phyloP scores from a whole-genome alignment of 768 basidiomycete genomes.

The Podaxis carcinomalis region DNA sequence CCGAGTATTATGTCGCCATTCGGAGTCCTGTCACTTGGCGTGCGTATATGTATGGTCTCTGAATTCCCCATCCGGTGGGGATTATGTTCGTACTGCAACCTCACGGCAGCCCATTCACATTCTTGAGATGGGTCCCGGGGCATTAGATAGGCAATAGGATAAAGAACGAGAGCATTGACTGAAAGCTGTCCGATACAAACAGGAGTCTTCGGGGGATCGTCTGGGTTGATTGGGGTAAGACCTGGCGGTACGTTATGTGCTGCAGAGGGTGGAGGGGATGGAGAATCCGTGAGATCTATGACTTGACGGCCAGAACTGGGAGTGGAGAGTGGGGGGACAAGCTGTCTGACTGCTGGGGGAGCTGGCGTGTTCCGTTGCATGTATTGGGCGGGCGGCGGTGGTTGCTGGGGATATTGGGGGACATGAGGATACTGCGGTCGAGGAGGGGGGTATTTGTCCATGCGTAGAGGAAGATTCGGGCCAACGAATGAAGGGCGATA shows the following conservation, averaged over 20 bases:
- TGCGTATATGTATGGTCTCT: slow-evolving; percentile 78
- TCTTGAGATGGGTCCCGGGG: slow-evolving; percentile 40
- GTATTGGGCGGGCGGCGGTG: slow-evolving; percentile 19
- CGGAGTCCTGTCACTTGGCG: slow-evolving; percentile 47
- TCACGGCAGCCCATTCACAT: slow-evolving; percentile 64
- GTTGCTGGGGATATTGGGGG: slow-evolving; percentile 17
- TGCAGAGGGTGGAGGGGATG: slow-evolving; percentile 43
- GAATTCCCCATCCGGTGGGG: slow-evolving; percentile 45
- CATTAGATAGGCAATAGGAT: slow-evolving; percentile 67
- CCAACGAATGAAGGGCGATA: slow-evolving; percentile 53
- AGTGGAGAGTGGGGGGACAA: slow-evolving; percentile 11
- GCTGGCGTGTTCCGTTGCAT: slow-evolving; percentile 21
- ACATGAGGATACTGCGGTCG: slow-evolving; percentile 18
- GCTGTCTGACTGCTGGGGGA: slow-evolving; percentile 17
- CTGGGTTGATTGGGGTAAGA: slow-evolving; percentile 39
- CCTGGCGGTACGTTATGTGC: slow-evolving; percentile 21
- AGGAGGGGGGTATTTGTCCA: slow-evolving; percentile 26
- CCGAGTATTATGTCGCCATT: slow-evolving; percentile 53
- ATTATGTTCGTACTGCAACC: slow-evolving; percentile 67
- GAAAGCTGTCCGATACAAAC: slow-evolving; percentile 84
- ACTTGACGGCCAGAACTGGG: slow-evolving; percentile 42
- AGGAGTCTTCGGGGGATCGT: slow-evolving; percentile 74
- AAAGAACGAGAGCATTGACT: slow-evolving; percentile 83
- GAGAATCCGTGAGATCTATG: slow-evolving; percentile 74
- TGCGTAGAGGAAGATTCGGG: slow-evolving; percentile 21